A percentile compares a stretch with the other conserved stretches of the same genome.
phyloP scores from a whole-genome alignment of 2,329 filamentous ascomycete species.

The Penicillium sp. region DNA sequence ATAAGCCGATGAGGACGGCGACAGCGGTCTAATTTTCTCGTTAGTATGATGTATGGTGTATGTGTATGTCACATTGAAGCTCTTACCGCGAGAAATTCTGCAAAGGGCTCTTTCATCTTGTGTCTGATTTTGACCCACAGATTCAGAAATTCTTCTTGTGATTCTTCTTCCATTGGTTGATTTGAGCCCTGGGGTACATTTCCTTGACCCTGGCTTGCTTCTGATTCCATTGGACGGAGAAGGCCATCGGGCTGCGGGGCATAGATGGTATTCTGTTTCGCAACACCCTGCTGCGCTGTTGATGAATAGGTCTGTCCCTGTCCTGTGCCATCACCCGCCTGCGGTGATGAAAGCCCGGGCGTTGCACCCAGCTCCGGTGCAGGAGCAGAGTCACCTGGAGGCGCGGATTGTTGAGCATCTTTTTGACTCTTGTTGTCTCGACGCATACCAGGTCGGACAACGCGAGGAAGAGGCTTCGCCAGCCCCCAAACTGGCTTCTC shows the following conservation, averaged over 20 bases:
- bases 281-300: slow-evolving; percentile 5
- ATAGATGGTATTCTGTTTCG: slow-evolving; percentile 7
- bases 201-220: background rate
- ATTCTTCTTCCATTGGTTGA: background rate
- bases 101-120: slow-evolving; percentile 24
- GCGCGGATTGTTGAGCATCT: background rate
- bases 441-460: slow-evolving; percentile 50
- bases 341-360: background rate
- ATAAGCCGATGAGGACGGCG: slow-evolving; percentile 28
- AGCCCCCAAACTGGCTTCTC: slow-evolving; percentile 51
- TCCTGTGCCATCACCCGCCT: background rate
- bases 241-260: slow-evolving; percentile 12
- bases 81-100: slow-evolving; percentile 25
- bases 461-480: slow-evolving; percentile 51
- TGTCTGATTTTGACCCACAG: slow-evolving; percentile 24
- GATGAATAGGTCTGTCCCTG: slow-evolving; percentile 1
- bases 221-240: slow-evolving; percentile 12
- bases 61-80: background rate
- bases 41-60: background rate
- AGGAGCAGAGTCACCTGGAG: slow-evolving; percentile 6
- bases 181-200: background rate
- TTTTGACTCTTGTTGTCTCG: slow-evolving; percentile 5
- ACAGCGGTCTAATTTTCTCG: slow-evolving; percentile 16
- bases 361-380: slow-evolving; percentile 6
- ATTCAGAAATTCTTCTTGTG: slow-evolving; percentile 20